phyloP scores from a whole-genome alignment of 345 rosid species.

The Cardamine occulta region DNA sequence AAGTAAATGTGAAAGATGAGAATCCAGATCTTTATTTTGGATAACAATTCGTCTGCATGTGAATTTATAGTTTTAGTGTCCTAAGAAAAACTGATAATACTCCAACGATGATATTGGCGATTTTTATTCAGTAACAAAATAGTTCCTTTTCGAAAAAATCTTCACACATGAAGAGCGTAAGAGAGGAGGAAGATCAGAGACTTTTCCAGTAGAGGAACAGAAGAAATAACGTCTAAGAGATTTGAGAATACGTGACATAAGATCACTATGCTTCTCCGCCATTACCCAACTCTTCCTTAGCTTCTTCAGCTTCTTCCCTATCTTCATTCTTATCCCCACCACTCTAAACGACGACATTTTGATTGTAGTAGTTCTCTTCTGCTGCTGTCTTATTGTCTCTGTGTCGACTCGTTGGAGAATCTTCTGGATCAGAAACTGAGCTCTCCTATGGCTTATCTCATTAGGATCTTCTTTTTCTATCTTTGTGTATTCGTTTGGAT shows the following conservation, averaged over 20 bases:
- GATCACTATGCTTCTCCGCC: slow-evolving; percentile 25
- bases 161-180: slow-evolving; percentile 29
- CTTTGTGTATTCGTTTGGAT: slow-evolving; percentile 55
- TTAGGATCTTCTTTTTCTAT: slow-evolving; percentile 65
- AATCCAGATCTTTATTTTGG: not conserved
- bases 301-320: slow-evolving; percentile 66
- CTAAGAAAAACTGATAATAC: not conserved
- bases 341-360: slow-evolving; percentile 43
- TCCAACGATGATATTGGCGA: not conserved
- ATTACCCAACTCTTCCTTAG: slow-evolving; percentile 51
- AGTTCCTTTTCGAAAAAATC: not conserved
- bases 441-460: slow-evolving; percentile 58
- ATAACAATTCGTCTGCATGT: not conserved
- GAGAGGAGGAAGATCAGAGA: slow-evolving; percentile 19
- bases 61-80: not conserved
- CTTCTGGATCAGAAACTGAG: slow-evolving; percentile 81
- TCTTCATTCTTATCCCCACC: slow-evolving; percentile 58
- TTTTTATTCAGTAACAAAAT: not conserved
- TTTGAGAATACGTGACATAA: slow-evolving; percentile 32
- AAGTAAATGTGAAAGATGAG: not conserved
- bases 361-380: slow-evolving; percentile 33
- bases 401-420: slow-evolving; percentile 52
- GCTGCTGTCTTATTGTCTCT: slow-evolving; percentile 46
- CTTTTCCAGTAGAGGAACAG: slow-evolving; percentile 6
- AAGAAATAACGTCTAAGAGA: slow-evolving; percentile 32